phyloP scores from a whole-genome alignment of 225 moss, liverwort and hornwort genomes.

The Marchantia paleacea region DNA sequence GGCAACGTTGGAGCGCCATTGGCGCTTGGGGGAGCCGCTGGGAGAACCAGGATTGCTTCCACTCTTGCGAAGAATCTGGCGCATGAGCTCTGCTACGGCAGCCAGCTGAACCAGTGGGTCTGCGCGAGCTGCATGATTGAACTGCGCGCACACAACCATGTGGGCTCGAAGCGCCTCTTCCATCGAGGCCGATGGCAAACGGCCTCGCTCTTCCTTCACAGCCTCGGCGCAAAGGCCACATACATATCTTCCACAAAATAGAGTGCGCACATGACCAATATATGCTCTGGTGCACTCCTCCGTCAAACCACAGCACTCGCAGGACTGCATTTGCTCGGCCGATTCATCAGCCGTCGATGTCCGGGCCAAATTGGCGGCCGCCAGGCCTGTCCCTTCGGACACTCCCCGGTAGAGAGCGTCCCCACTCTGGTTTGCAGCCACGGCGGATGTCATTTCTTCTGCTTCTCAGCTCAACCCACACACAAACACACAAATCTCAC shows the following conservation, averaged over 20 bases:
- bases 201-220: conserved; percentile 76
- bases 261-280: conserved; percentile 57
- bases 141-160: conserved; percentile 49
- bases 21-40: conserved; percentile 24
- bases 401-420: conserved; percentile 25
- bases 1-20: conserved; percentile 26
- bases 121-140: conserved; percentile 32
- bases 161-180: conserved; percentile 62
- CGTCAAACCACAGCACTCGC: conserved; percentile 76
- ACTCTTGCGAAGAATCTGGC: conserved; percentile 41
- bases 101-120: conserved; percentile 51
- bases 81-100: conserved; percentile 41
- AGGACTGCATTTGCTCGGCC: conserved; percentile 59
- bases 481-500: neutral
- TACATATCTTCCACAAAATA: conserved; percentile 61
- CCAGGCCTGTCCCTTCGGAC: conserved; percentile 37
- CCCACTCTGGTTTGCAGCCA: conserved; percentile 21
- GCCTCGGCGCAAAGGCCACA: conserved; percentile 88
- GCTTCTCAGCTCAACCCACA: neutral
- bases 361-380: conserved; percentile 32
- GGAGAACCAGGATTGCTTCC: conserved; percentile 27
- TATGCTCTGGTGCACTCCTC: conserved; percentile 84
- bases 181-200: conserved; percentile 51
- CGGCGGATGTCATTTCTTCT: conserved; percentile 31
- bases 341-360: conserved; percentile 41